Conservation (phyloP, 228 moss, liverwort and hornwort species). For the Sphagnum fallax region DNA sequence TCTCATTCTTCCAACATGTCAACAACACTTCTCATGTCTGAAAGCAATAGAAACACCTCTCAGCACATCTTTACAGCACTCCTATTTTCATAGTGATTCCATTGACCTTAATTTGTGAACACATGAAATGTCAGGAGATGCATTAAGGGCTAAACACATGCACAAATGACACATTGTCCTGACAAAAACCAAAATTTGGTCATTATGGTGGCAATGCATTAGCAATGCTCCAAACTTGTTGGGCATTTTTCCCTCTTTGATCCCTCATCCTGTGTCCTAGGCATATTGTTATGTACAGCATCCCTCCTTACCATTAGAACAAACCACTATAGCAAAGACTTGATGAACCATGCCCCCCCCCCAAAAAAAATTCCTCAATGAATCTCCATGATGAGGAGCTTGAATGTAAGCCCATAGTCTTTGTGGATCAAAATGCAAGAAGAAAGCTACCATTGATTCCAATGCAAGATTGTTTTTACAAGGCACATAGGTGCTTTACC, state of each 20-base stretch:
- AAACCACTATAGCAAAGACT: not conserved
- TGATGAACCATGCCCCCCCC: not conserved
- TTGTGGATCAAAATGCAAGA: not conserved
- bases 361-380: not conserved
- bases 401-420: no score
- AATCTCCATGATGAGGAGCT: not conserved
- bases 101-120: no score
- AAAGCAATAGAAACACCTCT: no score
- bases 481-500: not conserved
- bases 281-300: not conserved
- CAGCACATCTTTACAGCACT: no score
- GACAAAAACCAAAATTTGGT: no score
- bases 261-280: not conserved
- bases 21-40: no score
- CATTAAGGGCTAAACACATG: no score
- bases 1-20: no score
- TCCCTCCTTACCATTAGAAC: not conserved
- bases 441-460: not conserved
- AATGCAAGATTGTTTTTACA: not conserved
- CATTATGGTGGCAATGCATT: not conserved
- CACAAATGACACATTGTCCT: no score
- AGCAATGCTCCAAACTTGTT: not conserved
- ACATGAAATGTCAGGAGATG: no score
- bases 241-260: not conserved
- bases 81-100: no score